Conservation (phyloP, 495 filamentous ascomycete species). For the Cercophora scortea region DNA sequence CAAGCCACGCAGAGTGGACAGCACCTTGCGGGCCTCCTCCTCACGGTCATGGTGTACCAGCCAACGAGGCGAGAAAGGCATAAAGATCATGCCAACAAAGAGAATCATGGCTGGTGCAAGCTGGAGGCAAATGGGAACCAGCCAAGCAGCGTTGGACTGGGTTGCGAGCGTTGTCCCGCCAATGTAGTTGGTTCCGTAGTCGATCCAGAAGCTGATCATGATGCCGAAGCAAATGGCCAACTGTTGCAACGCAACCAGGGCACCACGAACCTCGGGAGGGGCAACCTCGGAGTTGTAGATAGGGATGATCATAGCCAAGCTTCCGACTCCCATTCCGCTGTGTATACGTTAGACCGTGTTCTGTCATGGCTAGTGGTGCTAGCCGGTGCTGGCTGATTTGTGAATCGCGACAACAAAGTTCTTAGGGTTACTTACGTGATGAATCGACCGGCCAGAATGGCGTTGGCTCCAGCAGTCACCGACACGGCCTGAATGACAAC, state of each 20-base stretch:
- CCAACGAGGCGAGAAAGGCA: conserved; percentile 81
- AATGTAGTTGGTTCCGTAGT: conserved; percentile 71
- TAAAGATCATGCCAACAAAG: conserved; percentile 64
- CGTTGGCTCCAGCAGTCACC: conserved; percentile 42
- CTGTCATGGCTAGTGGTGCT: no score
- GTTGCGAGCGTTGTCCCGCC: conserved; percentile 53
- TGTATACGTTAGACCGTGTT: no score
- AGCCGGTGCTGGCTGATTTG: no score
- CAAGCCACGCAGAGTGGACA: conserved; percentile 58
- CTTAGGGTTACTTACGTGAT: conserved; percentile 42
- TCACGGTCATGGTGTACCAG: conserved; percentile 66
- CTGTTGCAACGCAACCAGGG: conserved; percentile 71
- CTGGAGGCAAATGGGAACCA: conserved; percentile 57
- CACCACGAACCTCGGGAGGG: conserved; percentile 53
- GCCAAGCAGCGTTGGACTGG: conserved; percentile 65
- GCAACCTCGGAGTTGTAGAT: conserved; percentile 68
- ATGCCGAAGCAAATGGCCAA: conserved; percentile 78
- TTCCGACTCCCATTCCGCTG: conserved; percentile 62
- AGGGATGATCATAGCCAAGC: conserved; percentile 57
- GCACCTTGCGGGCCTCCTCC: conserved; percentile 58
- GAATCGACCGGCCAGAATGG: conserved; percentile 68
- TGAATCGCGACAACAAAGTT: no score
- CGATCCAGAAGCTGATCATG: conserved; percentile 78
- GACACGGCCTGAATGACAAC: conserved; percentile 67
- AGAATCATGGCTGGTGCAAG: conserved; percentile 53